A percentile compares a stretch with the other conserved stretches of the same genome.
Evolutionary conservation across 768 basidiomycete species (phyloP).

Genomic region (Panaeolus cyanescens): DNA sequence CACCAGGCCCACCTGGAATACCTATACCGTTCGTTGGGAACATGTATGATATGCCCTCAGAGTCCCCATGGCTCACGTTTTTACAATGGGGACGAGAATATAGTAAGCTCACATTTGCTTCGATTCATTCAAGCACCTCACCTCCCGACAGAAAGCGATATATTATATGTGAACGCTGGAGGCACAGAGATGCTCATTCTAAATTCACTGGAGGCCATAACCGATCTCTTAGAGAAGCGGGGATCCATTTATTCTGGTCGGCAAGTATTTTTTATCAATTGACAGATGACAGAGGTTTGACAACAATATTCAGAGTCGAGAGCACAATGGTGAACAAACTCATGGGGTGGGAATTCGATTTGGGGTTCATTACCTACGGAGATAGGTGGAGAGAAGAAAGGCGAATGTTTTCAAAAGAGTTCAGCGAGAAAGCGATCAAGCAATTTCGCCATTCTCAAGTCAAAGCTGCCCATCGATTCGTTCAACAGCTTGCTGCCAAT

Average conservation of each 20-base stretch:
- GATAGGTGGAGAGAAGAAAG: constrained; percentile 36
- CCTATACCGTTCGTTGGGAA: constrained; percentile 50
- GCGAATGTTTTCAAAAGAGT: too few species aligned
- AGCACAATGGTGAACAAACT: too few species aligned
- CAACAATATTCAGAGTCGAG: too few species aligned
- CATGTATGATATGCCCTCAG: constrained; percentile 40
- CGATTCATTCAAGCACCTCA: neutral
- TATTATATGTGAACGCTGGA: constrained; percentile 41
- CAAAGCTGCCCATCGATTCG: neutral
- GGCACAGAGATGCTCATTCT: constrained; percentile 51
- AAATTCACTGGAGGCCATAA: constrained; percentile 44
- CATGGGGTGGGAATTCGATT: constrained; percentile 42
- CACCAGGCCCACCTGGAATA: constrained; percentile 44
- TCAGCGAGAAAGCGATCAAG: neutral
- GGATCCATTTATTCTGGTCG: constrained; percentile 55
- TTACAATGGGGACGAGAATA: constrained; percentile 43
- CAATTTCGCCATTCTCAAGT: neutral
- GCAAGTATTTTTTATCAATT: constrained; percentile 11
- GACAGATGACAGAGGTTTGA: too few species aligned
- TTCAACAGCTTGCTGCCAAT: neutral
- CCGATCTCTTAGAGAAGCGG: constrained; percentile 55
- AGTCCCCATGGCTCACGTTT: constrained; percentile 35
- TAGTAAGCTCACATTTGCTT: constrained; percentile 33
- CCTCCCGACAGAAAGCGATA: constrained; percentile 34
- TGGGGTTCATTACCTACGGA: constrained; percentile 41